Conservation (phyloP, 169 alveolate genomes). For the Plasmodium chabaudi region DNA sequence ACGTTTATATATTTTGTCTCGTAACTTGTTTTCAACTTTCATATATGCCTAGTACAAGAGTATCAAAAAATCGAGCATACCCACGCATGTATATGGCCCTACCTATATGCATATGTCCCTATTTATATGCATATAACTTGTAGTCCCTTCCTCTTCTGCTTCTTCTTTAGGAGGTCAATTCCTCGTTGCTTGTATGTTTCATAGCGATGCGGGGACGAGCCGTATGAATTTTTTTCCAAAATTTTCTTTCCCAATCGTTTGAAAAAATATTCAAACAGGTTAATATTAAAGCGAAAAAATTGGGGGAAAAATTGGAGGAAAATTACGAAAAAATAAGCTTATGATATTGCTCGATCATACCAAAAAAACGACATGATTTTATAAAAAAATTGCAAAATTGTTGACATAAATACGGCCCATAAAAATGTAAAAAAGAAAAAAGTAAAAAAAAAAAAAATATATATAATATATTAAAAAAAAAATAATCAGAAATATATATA, state of each 20-base stretch:
- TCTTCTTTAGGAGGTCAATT: no score
- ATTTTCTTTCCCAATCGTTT: no score
- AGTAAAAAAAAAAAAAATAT: no score
- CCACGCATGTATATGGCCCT: background rate
- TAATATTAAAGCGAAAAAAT: background rate
- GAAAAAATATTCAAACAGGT: background rate
- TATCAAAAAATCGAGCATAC: no score
- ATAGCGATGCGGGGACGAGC: background rate
- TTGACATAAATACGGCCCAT: background rate
- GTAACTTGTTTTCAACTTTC: conserved; percentile 1
- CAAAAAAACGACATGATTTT: no score
- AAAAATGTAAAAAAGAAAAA: background rate
- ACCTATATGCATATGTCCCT: background rate
- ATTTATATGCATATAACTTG: background rate
- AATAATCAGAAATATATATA: no score
- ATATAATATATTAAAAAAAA: no score
- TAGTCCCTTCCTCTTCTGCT: no score
- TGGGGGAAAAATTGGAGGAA: background rate
- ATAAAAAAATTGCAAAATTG: background rate
- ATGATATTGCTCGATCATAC: no score
- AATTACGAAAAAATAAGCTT: no score
- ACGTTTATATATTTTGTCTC: background rate
- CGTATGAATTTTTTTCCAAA: background rate
- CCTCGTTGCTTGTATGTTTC: background rate
- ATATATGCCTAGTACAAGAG: background rate